These are phyloP conservation scores for Candida adriatica DNA, from an alignment of 805 yeast genomes.

Conservation along the genomic window DNA sequence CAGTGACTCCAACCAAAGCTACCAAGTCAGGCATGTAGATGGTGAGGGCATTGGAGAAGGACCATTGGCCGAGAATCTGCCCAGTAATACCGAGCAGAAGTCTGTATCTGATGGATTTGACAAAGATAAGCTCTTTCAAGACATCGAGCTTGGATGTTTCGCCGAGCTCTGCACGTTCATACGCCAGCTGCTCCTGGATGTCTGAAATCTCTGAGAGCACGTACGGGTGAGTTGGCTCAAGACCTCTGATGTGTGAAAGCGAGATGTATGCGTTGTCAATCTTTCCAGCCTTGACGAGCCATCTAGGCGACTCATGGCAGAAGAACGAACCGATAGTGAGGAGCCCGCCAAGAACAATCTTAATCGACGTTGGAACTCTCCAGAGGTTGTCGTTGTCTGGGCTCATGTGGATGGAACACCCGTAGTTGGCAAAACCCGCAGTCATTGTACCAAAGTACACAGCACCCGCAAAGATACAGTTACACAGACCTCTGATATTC, in stretches of 20 bases:
- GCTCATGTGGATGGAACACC: conserved; percentile 39
- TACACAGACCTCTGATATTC: conserved; percentile 43
- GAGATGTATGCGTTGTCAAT: conserved; percentile 15
- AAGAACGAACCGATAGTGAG: conserved; percentile 4
- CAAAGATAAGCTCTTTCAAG: conserved; percentile 30
- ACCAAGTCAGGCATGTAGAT: conserved; percentile 50
- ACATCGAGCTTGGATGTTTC: conserved; percentile 20
- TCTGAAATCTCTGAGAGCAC: conserved; percentile 43
- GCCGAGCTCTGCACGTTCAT: conserved; percentile 19
- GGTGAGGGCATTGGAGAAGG: conserved; percentile 49
- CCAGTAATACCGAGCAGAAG: conserved; percentile 34
- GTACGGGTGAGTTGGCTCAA: conserved; percentile 42
- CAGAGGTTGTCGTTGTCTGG: conserved; percentile 35
- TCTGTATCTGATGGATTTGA: conserved; percentile 38
- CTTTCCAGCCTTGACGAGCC: conserved; percentile 7
- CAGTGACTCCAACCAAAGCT: conserved; percentile 38
- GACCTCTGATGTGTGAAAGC: conserved; percentile 36
- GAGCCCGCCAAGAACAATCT: conserved; percentile 39
- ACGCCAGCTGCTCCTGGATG: conserved; percentile 38
- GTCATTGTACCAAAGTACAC: conserved; percentile 48
- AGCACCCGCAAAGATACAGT: conserved; percentile 48
- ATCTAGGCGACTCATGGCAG: conserved; percentile 11
- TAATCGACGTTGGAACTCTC: conserved; percentile 44
- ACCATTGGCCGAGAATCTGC: conserved; percentile 50
- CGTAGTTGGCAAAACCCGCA: conserved; percentile 44